Base-by-base conservation (phyloP, 139 green algal species). In the Picochlorum sp. region DNA sequence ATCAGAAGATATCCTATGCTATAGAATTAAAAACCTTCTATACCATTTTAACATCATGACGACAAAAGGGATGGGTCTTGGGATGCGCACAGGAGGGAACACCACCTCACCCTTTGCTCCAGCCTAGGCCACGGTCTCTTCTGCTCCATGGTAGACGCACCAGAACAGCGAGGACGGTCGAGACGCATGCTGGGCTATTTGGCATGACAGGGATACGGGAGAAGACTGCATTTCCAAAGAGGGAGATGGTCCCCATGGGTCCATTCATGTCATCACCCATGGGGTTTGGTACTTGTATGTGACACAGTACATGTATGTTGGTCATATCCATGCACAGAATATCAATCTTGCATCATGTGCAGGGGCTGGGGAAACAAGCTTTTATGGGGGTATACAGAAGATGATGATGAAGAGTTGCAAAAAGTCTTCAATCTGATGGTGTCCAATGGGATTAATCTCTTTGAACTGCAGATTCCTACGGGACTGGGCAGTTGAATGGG, bases 401-500 rank as follows among this genome's bases (percentile, higher is more conserved):
- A 54, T 4, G 88, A 89, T 79, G 92, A 98, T 67, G 50, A 58
- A 1, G 89, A 97, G 75, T 81, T 98, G 57, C 82, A 94, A 63
- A 37, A 83, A 55, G 75, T 96, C n/a, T 98, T 95, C 73, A 86
- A 97, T 78, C 63, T 87, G 9, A 74, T 79, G 4, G 76, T 95
- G 5, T 56, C 59, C 8, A 56, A 50, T 4, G 89, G 89, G 11
- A 75, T 94, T 41, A 95, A 91, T 60, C 14, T 96, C 2, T 95
- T 92, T 44, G 88, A 95, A 95, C 88, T 3, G 84, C 81, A 18
- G 84, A 92, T 74, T 82, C 64, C 4, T 96, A 96, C 52, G 89
- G 75, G 26, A 86, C 80, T 7, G 80, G 80, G 11, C n/a, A 51
- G 14, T 55, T 85, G n/a, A 77, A 85, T 28, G 80, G 80, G 8